Evolutionary conservation across 2,329 filamentous ascomycete species (phyloP), one percentile per base, ranked within the genome.

Genomic region (Escovopsis weberi): DNA sequence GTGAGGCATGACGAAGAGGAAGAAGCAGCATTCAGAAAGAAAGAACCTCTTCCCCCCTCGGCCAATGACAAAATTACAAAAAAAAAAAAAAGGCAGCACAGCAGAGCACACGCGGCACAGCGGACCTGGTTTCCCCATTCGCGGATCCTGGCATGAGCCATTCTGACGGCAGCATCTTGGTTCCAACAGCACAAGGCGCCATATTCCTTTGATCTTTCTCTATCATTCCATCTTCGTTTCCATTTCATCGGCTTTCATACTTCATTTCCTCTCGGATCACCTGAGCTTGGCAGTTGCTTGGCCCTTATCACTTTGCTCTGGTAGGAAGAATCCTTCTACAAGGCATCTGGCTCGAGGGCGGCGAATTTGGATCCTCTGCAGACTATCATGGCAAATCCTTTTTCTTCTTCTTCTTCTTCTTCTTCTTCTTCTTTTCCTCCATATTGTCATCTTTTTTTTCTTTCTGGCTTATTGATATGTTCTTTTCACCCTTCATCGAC

Each of bases 131-230:
- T 15, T n/a, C n/a, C n/a, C 18, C 15, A 38, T 19, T 38, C 15
- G 12, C 37, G 12, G 26, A 38, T 38, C 18, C 50, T 49, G 49
- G 53, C 46, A 53, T 48, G 11, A 15, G 18, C 33, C 43, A 47
- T 45, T 43, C 48, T 35, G 45, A 43, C 35, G 23, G 38, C 37
- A 30, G 37, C 19, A 50, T 44, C 52, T 52, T 53, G 53, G 53
- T 53, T 49, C 41, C 52, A 42, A 57, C 55, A 57, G 53, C 44
- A 57, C 54, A 56, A 55, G 55, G 47, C 48, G 38, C 33, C 12
- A 33, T 33, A 39, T 36, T n/a, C 40, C 4, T 37, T n/a, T n/a
- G n/a, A n/a, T n/a, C n/a, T n/a, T n/a, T n/a, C n/a, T n/a, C n/a
- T n/a, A n/a, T n/a, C n/a, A n/a, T n/a, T 12, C 12, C 18, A 33